phyloP scores from a whole-genome alignment of 2,329 filamentous ascomycete species.

The Stagonosporopsis rhizophila region DNA sequence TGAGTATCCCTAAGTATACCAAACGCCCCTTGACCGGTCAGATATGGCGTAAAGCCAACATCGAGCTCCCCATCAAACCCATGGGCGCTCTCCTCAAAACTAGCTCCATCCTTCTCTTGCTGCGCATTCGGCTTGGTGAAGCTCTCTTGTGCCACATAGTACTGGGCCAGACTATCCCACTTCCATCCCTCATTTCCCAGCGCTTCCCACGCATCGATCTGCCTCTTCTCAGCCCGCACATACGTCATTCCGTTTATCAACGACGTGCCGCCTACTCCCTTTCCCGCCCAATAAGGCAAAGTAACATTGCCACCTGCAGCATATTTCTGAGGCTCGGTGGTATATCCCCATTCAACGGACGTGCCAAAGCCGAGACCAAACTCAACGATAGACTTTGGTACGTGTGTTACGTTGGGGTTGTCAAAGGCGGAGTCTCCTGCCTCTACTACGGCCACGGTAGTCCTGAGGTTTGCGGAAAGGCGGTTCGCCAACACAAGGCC shows the following conservation, averaged over 20 bases:
- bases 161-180: slow-evolving; percentile 39
- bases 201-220: slow-evolving; percentile 45
- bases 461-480: slow-evolving; percentile 31
- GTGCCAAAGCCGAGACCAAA: slow-evolving; percentile 35
- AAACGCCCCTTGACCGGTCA: slow-evolving; percentile 34
- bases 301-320: slow-evolving; percentile 28
- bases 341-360: slow-evolving; percentile 52
- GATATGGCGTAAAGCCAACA: slow-evolving; percentile 39
- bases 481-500: slow-evolving; percentile 43
- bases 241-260: slow-evolving; percentile 54
- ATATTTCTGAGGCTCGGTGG: slow-evolving; percentile 50
- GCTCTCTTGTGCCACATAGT: slow-evolving; percentile 38
- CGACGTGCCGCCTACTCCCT: slow-evolving; percentile 53
- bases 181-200: slow-evolving; percentile 46
- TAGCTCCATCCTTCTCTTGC: slow-evolving; percentile 29
- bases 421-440: slow-evolving; percentile 41
- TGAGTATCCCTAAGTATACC: slow-evolving; percentile 49
- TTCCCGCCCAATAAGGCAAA: slow-evolving; percentile 50
- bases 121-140: slow-evolving; percentile 34
- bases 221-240: slow-evolving; percentile 41
- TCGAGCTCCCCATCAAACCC: slow-evolving; percentile 33
- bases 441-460: slow-evolving; percentile 43
- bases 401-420: slow-evolving; percentile 41
- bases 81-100: slow-evolving; percentile 32
- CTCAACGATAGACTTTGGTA: slow-evolving; percentile 27